These are phyloP conservation scores for Phytopythium sindhum DNA, from an alignment of 352 stramenopile species.

Conservation along the genomic window DNA sequence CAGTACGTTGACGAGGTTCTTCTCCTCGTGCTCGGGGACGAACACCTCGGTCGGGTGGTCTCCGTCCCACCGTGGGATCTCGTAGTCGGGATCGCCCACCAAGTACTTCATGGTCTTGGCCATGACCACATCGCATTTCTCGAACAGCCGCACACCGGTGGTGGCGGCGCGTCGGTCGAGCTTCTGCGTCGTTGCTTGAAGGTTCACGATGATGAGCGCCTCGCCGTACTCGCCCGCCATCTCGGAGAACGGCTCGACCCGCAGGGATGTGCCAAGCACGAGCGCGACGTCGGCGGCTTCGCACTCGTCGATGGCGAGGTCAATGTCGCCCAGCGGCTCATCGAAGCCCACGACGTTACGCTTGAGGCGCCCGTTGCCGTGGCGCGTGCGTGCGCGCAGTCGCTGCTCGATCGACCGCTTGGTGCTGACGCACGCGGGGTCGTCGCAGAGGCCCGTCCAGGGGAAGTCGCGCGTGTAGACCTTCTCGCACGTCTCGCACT, in stretches of 20 bases:
- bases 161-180: slow-evolving; percentile 63
- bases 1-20: slow-evolving; percentile 76
- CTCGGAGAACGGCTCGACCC: slow-evolving; percentile 76
- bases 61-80: slow-evolving; percentile 57
- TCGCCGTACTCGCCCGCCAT: slow-evolving; percentile 78
- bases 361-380: slow-evolving; percentile 73
- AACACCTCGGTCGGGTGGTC: slow-evolving; percentile 58
- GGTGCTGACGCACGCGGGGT: slow-evolving; percentile 55
- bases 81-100: slow-evolving; percentile 41
- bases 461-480: slow-evolving; percentile 74
- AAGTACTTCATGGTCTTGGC: slow-evolving; percentile 70
- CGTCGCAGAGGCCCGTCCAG: slow-evolving; percentile 63
- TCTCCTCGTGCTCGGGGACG: slow-evolving; percentile 67
- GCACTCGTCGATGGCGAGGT: slow-evolving; percentile 75
- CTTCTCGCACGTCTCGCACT: slow-evolving; percentile 85
- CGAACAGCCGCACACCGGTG: slow-evolving; percentile 66
- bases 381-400: slow-evolving; percentile 58
- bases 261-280: slow-evolving; percentile 71
- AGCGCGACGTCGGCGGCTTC: slow-evolving; percentile 72
- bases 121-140: slow-evolving; percentile 77
- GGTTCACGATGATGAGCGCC: slow-evolving; percentile 72
- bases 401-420: slow-evolving; percentile 61
- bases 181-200: slow-evolving; percentile 66
- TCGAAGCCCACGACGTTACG: slow-evolving; percentile 82
- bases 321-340: slow-evolving; percentile 75